Base-by-base conservation (phyloP, 2,329 filamentous ascomycete genomes). In the Colletotrichum cuscutae region DNA sequence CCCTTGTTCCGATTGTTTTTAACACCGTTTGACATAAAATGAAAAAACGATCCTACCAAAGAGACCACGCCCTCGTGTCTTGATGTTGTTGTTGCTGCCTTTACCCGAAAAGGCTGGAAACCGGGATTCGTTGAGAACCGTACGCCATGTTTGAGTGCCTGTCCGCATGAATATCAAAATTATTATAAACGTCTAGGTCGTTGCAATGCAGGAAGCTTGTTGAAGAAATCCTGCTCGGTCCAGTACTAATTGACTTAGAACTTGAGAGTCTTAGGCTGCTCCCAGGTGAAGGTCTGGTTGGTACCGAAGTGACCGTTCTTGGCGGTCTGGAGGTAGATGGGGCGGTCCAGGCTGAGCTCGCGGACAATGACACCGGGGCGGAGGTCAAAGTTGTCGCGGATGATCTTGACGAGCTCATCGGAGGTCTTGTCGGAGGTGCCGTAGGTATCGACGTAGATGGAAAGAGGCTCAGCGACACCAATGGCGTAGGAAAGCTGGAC, bases 401-500 rank as follows among this genome's bases (percentile, higher is more conserved):
- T 95, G 85, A 99, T 98, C 84, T 95, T 86, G 80, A 98, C 97
- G 66, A 99, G 92, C 90, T 99, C 94, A 71, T 97, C 94, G 9
- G 95, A 97, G 77, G 90, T 89, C 91, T 94, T 97, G 77, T 91
- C 86, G 3, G 95, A 98, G 80, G 97, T 99, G 82, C 97, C 97
- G 88, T 99, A 99, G 77, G 94, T 93, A 86, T 99, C 97, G 79
- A 99, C 95, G 85, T 97, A 98, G 88, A 99, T 93, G 79, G 97
- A 98, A 74, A 98, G 94, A 77, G 97, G 97, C 91, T 99, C 97
- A 37, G 97, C 92, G 76, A 99, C 95, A 91, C 97, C 97, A 82
- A 99, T 99, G 87, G 97, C 97, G 89, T 99, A 99, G 68, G 96
- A 98, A 79, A 99, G 93, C 91, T 99, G 97, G 79, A 99, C 97